These are phyloP conservation scores for Eucalyptus curtisii DNA, from an alignment of 345 rosid genomes.

Conservation along the genomic window DNA sequence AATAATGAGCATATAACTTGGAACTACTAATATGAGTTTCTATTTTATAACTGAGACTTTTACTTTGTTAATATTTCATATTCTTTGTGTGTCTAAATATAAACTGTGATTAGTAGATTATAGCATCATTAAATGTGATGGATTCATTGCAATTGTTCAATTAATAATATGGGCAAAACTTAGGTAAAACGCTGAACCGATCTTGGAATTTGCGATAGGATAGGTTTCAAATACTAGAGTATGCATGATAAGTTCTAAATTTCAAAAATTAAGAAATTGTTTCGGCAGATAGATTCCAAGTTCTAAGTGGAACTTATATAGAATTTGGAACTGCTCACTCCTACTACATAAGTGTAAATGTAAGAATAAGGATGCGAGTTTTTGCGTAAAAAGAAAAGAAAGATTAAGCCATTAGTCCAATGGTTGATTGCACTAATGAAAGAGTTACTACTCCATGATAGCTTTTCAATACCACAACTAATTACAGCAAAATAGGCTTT, in stretches of 20 bases:
- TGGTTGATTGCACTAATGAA: background rate
- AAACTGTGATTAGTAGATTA: fast-evolving
- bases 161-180: fast-evolving
- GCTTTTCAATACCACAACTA: no score
- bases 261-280: no score
- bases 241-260: fast-evolving
- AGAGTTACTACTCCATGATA: background rate
- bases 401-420: background rate
- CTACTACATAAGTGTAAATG: background rate
- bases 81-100: no score
- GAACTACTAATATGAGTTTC: fast-evolving
- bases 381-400: background rate
- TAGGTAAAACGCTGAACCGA: no score
- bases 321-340: fast-evolving
- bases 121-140: no score
- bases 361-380: background rate
- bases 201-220: no score
- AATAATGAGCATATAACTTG: no score
- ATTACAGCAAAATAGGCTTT: background rate
- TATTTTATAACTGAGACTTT: no score
- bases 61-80: no score
- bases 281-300: fast-evolving
- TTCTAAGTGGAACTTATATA: no score
- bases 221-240: fast-evolving
- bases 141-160: no score